phyloP scores from a whole-genome alignment of 2,329 filamentous ascomycete genomes.

The Trichoderma semiorbis region DNA sequence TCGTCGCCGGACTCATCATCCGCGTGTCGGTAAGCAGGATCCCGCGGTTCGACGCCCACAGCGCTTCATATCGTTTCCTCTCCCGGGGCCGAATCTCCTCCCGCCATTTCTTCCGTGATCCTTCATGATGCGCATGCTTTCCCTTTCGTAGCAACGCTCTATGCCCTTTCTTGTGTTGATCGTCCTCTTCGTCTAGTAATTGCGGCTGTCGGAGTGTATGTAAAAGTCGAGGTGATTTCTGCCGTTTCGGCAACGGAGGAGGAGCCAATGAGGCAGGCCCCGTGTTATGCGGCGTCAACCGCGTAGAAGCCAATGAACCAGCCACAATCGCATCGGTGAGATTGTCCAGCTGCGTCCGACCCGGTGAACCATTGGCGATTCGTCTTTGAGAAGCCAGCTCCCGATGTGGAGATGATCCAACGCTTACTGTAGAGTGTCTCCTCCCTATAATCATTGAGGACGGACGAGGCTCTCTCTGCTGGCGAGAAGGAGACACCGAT shows the following conservation, averaged over 20 bases:
- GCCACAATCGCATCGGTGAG: slow-evolving; percentile 74
- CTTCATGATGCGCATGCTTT: slow-evolving; percentile 74
- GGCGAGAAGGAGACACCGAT: neutral
- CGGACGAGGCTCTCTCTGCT: slow-evolving; percentile 14
- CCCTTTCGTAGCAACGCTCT: slow-evolving; percentile 51
- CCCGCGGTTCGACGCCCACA: slow-evolving; percentile 80
- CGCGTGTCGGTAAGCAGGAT: slow-evolving; percentile 38
- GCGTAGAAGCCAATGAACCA: slow-evolving; percentile 66
- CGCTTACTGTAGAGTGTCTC: slow-evolving; percentile 25
- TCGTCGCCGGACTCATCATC: slow-evolving; percentile 19
- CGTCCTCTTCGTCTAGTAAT: slow-evolving; percentile 51
- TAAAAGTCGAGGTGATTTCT: slow-evolving; percentile 54
- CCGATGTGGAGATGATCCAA: slow-evolving; percentile 32
- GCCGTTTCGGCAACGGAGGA: slow-evolving; percentile 38
- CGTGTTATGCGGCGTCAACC: slow-evolving; percentile 42
- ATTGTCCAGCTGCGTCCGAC: slow-evolving; percentile 55
- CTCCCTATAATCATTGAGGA: slow-evolving; percentile 19
- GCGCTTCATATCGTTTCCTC: slow-evolving; percentile 75
- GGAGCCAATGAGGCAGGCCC: slow-evolving; percentile 33
- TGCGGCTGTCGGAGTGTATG: slow-evolving; percentile 62
- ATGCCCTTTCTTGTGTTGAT: slow-evolving; percentile 46
- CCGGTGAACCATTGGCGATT: slow-evolving; percentile 28
- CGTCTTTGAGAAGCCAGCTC: slow-evolving; percentile 32
- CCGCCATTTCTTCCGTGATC: slow-evolving; percentile 70
- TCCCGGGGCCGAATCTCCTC: slow-evolving; percentile 70